A percentile compares a stretch with the other conserved stretches of the same genome.
Conservation (phyloP, 768 basidiomycete species). For the Rhizopogon roseolus region DNA sequence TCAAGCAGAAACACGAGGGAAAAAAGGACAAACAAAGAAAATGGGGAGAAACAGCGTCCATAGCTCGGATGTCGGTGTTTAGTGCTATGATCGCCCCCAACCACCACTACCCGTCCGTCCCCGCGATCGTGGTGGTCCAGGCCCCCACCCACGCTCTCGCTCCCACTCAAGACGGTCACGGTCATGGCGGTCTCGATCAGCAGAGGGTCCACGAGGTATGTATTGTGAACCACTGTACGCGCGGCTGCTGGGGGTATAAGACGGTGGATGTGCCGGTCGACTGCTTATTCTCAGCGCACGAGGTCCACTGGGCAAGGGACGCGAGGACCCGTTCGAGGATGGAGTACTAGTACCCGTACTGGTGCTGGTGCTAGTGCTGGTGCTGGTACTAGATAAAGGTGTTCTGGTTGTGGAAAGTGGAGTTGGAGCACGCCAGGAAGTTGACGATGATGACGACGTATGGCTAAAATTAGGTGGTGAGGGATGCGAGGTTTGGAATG, state of each 20-base stretch:
- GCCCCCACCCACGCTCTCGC: conserved; percentile 27
- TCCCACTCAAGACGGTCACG: conserved; percentile 29
- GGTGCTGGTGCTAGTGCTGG: conserved; percentile 5
- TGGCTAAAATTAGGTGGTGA: conserved; percentile 20
- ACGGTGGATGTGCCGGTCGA: conserved; percentile 16
- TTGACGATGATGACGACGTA: conserved; percentile 13
- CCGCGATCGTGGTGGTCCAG: conserved; percentile 19
- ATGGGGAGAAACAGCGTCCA: neutral
- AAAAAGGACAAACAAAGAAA: neutral
- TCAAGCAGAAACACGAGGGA: conserved; percentile 1
- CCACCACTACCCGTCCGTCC: conserved; percentile 32
- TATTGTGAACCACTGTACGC: conserved; percentile 26
- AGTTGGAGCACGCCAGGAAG: conserved; percentile 24
- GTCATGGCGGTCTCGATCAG: conserved; percentile 45
- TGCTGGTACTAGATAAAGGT: conserved; percentile 14
- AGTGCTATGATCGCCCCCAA: conserved; percentile 25
- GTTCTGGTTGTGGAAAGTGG: conserved; percentile 28
- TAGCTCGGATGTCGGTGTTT: neutral
- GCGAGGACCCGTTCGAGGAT: conserved; percentile 16
- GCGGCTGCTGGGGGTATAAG: conserved; percentile 14
- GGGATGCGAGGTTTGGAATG: conserved; percentile 28
- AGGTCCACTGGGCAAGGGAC: conserved; percentile 35
- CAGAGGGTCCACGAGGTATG: conserved; percentile 47
- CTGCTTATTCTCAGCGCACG: conserved; percentile 31
- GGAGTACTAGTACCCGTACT: neutral